These are phyloP conservation scores for Vitis rotundifolia DNA, from an alignment of 164 flowering plant species.

Conservation along the genomic window DNA sequence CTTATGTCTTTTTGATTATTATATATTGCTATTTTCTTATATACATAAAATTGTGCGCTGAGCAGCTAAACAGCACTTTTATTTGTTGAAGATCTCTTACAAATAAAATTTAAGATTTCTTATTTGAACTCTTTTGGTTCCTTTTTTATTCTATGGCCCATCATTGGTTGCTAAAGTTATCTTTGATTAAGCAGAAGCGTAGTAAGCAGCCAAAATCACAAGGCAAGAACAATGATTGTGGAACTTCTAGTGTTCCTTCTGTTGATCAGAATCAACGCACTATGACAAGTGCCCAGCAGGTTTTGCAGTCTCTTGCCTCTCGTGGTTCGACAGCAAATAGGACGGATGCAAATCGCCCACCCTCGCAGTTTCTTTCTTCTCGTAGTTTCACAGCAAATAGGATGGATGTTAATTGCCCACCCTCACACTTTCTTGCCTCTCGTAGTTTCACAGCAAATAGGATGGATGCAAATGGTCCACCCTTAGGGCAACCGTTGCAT, in stretches of 20 bases:
- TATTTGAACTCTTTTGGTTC: background rate
- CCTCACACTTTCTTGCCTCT: conserved; percentile 48
- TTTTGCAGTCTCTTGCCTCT: conserved; percentile 61
- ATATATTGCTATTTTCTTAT: no score
- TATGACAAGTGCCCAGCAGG: conserved; percentile 37
- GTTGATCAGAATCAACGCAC: conserved; percentile 27
- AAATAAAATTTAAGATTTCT: no score
- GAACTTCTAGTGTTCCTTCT: conserved; percentile 21
- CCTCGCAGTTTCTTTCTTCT: conserved; percentile 49
- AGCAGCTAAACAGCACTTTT: no score
- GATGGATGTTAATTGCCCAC: conserved; percentile 10
- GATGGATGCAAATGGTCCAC: conserved; percentile 17
- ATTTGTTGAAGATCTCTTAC: no score
- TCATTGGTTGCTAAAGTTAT: background rate
- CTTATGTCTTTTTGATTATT: no score
- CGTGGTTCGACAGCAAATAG: conserved; percentile 26
- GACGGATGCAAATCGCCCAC: conserved; percentile 10
- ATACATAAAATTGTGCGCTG: no score
- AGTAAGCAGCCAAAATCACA: conserved; percentile 38
- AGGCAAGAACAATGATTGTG: conserved; percentile 27
- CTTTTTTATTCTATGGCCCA: background rate
- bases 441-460: conserved; percentile 26
- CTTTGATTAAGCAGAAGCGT: conserved; percentile 38
- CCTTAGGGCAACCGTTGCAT: conserved; percentile 24
- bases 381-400: conserved; percentile 26